Evolutionary conservation across 768 basidiomycete species (phyloP), one percentile per base, ranked within the genome.

Genomic region (Trametes gibbosa): DNA sequence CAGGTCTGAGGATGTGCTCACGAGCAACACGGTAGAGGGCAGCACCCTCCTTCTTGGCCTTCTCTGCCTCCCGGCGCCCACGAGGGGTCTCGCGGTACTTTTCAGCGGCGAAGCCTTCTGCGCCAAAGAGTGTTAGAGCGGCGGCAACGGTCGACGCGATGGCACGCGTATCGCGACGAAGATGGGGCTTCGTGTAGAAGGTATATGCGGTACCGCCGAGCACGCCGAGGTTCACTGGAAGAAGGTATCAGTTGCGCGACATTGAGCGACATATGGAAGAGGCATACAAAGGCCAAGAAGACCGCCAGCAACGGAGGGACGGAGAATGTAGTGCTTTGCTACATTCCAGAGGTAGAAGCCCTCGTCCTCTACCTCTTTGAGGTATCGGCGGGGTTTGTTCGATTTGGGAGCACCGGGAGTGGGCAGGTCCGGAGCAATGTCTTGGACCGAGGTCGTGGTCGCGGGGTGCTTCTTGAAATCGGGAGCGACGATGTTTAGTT

Each of bases 281-380:
- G 8, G 75, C 81, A 17, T 63, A 89, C 89, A 78, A 45, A 91
- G 69, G 42, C 89, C 89, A 60, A 91, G 64, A 27, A 90, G 73
- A 42, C 90, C 89, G 25, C 90, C 87, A 10, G 85, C 84, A 50
- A 88, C 82, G 24, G 83, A 83, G 14, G 89, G 89, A 27, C 82
- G 79, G 58, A 90, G 73, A 24, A 90, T 65, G 64, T 80, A 77
- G 27, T 80, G 72, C 63, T 83, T 84, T 4, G 80, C 70, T 24
- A 76, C 62, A 9, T 78, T 73, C 81, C 81, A 86, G 12, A 84
- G 64, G 56, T 84, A 78, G 51, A 74, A 68, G 27, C 80, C 78
- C 68, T 86, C 84, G 29, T 79, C 78, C 59, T 81, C 77, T 5
- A 72, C 76, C 56, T 81, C 76, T 50, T 79, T 71, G 14, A 61